phyloP scores from a whole-genome alignment of 768 basidiomycete genomes.

The Hypholoma sublateritium region DNA sequence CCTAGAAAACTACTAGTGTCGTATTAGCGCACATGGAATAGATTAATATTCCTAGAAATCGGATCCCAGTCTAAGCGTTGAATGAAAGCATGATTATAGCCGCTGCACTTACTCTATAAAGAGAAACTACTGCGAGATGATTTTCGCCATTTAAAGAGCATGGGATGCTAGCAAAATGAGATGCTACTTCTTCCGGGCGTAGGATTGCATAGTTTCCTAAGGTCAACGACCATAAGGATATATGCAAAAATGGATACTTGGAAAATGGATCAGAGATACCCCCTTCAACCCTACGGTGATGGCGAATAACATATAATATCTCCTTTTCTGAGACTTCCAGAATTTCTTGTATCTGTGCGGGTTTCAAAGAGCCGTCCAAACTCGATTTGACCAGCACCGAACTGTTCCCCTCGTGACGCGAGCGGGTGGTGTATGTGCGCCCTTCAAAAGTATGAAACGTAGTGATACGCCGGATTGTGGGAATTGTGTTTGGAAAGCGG shows the following conservation, averaged over 20 bases:
- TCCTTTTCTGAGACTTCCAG: neutral
- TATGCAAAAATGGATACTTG: neutral
- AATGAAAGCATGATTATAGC: no score
- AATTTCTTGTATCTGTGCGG: neutral
- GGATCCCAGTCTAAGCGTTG: no score
- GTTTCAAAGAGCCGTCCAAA: neutral
- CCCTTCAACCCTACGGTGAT: neutral
- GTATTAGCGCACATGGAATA: no score
- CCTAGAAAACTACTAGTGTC: no score
- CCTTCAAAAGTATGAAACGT: neutral
- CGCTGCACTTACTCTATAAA: neutral
- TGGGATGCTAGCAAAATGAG: neutral
- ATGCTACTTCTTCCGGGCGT: neutral
- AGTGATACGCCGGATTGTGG: neutral
- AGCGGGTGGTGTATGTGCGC: neutral
- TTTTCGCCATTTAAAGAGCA: neutral
- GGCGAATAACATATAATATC: neutral
- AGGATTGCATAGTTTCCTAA: neutral
- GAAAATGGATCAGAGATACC: neutral
- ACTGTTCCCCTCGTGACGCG: neutral
- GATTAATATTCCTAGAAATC: no score
- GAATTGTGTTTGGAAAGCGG: neutral
- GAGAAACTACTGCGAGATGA: neutral
- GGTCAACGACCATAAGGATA: neutral
- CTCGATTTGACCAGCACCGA: neutral